These are phyloP conservation scores for Alternaria solani DNA, from an alignment of 2,329 filamentous ascomycete genomes.

Conservation along the genomic window DNA sequence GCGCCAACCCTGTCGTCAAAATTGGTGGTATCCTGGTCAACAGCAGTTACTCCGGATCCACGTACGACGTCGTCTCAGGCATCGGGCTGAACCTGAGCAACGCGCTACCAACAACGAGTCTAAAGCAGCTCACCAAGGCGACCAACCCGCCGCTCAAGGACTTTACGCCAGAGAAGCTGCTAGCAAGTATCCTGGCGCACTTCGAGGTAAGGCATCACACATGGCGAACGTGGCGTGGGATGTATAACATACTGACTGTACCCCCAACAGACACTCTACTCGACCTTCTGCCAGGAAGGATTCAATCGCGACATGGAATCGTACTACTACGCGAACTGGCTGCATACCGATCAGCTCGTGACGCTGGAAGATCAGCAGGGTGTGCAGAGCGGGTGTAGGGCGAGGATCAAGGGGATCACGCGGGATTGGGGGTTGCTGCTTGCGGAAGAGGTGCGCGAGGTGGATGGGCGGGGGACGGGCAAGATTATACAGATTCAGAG, in stretches of 20 bases:
- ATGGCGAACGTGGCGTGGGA: too few species aligned
- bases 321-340: constrained; percentile 72
- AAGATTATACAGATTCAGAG: constrained; percentile 86
- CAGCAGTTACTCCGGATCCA: constrained; percentile 76
- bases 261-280: constrained; percentile 65
- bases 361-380: constrained; percentile 78
- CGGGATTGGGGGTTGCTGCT: constrained; percentile 87
- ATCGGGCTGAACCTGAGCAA: constrained; percentile 86
- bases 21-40: constrained; percentile 94
- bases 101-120: constrained; percentile 82
- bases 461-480: constrained; percentile 76
- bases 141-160: constrained; percentile 54
- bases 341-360: constrained; percentile 73
- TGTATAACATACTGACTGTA: too few species aligned
- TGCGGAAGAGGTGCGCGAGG: constrained; percentile 80
- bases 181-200: constrained; percentile 79
- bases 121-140: constrained; percentile 71
- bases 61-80: constrained; percentile 86
- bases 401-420: constrained; percentile 85
- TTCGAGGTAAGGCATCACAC: constrained; percentile 64
- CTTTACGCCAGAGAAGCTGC: constrained; percentile 78
- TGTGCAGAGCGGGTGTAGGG: constrained; percentile 68
- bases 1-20: constrained; percentile 73
- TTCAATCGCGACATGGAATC: constrained; percentile 77
- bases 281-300: constrained; percentile 74